Evolutionary conservation across 495 filamentous ascomycete genomes (phyloP).

Genomic region (Acidiella bohemica): DNA sequence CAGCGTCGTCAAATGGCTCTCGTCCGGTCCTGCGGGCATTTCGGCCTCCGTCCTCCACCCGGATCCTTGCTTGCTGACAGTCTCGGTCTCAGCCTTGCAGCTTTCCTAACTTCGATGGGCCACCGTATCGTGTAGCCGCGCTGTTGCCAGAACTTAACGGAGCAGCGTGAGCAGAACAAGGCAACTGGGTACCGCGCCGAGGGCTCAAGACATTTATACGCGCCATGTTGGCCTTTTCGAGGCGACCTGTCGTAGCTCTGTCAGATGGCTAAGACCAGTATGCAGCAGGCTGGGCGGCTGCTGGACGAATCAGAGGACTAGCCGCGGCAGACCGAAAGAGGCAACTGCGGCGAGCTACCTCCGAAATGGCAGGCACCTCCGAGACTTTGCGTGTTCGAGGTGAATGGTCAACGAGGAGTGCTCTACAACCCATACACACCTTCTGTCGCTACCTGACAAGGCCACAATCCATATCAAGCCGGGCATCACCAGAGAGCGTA

Average conservation of each 20-base stretch:
- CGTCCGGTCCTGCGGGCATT: conserved; percentile 68
- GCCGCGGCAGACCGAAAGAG: too few species aligned
- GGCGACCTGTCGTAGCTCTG: neutral
- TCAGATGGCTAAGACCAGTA: neutral
- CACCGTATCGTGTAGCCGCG: too few species aligned
- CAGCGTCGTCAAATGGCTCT: conserved; percentile 69
- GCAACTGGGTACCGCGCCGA: too few species aligned
- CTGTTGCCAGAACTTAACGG: too few species aligned
- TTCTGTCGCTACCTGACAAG: too few species aligned
- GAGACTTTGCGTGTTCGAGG: too few species aligned
- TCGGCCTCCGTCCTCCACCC: conserved; percentile 11
- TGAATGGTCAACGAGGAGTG: too few species aligned
- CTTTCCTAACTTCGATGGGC: neutral
- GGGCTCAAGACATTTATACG: neutral
- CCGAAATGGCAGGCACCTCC: too few species aligned
- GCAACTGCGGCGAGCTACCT: too few species aligned
- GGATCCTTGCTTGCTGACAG: neutral
- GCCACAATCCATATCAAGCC: neutral
- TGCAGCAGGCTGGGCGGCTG: neutral
- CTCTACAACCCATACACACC: too few species aligned
- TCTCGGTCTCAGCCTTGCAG: neutral
- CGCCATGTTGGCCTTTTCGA: neutral
- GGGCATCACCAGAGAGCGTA: neutral
- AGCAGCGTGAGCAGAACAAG: too few species aligned
- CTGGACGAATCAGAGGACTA: too few species aligned